Percentiles rank a stretch among this genome's conserved stretches.
Conservation (phyloP, 179 eudicot species). For the Pouteria campechiana region DNA sequence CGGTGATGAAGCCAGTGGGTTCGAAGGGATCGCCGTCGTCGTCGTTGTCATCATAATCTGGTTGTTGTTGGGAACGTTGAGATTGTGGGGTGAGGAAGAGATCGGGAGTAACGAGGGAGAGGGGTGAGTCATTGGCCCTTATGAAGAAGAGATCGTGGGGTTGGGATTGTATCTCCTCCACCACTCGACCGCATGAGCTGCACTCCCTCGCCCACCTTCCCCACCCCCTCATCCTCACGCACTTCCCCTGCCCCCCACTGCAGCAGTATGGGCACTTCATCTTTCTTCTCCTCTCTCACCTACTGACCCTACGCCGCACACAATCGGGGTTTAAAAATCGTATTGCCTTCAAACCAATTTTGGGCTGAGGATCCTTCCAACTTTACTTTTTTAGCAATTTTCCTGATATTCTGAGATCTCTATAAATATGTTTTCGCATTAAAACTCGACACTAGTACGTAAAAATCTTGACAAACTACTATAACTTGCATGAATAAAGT, state of each 20-base stretch:
- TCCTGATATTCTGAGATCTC: no score
- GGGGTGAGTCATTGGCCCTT: constrained; percentile 68
- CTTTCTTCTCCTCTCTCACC: no score
- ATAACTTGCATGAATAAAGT: no score
- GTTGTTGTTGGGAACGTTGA: constrained; percentile 7
- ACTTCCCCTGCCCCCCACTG: constrained; percentile 40
- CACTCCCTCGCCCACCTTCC: constrained; percentile 62
- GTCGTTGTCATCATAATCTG: background rate
- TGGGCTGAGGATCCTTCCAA: no score
- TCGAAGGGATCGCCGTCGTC: constrained; percentile 61
- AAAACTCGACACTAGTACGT: no score
- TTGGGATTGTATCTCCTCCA: constrained; percentile 67
- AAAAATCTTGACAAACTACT: no score
- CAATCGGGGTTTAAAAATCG: no score
- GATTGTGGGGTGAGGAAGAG: constrained; percentile 33
- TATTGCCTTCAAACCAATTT: no score
- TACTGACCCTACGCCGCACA: no score
- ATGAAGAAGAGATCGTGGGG: constrained; percentile 81
- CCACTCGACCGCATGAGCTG: constrained; percentile 73
- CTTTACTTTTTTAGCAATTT: no score
- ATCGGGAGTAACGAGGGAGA: constrained; percentile 76
- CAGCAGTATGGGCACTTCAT: constrained; percentile 86
- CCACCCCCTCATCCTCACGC: constrained; percentile 44
- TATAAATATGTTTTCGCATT: no score
- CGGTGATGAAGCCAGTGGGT: constrained; percentile 78